Evolutionary conservation across 176 grass and related monocot genomes (phyloP).

Genomic region (Hyparrhenia diplandra): DNA sequence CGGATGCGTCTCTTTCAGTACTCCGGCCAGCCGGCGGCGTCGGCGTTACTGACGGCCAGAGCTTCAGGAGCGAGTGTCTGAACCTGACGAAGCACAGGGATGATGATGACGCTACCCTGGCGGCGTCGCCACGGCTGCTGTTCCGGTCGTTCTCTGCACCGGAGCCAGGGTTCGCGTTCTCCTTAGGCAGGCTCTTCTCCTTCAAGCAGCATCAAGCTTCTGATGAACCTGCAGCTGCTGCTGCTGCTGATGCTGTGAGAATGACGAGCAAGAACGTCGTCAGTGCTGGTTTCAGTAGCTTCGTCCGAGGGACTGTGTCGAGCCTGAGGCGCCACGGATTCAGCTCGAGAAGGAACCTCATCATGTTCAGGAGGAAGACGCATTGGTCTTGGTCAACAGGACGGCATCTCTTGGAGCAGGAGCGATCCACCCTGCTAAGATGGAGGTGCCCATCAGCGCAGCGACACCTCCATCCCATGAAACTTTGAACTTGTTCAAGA

Average conservation of each 20-base stretch:
- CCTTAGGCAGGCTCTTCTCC: too few species aligned
- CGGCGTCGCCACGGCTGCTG: too few species aligned
- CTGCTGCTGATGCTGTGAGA: not conserved
- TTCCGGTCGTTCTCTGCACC: too few species aligned
- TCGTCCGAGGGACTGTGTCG: constrained; percentile 52
- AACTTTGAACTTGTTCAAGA: not conserved
- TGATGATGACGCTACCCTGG: too few species aligned
- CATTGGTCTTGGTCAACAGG: not conserved
- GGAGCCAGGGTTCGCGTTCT: too few species aligned
- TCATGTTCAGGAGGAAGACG: constrained; percentile 23
- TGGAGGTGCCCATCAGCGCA: constrained; percentile 19
- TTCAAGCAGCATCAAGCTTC: constrained; percentile 3
- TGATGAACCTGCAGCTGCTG: constrained; percentile 1
- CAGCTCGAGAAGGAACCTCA: constrained; percentile 33
- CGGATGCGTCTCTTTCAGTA: too few species aligned
- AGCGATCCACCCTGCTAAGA: constrained; percentile 14
- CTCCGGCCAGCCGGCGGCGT: too few species aligned
- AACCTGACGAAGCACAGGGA: too few species aligned
- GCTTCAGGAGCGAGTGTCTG: too few species aligned
- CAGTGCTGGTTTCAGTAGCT: constrained; percentile 18
- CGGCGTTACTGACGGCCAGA: too few species aligned
- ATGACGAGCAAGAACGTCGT: constrained; percentile 17
- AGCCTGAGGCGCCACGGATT: constrained; percentile 51
- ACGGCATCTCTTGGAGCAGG: not conserved
- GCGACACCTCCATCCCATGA: constrained; percentile 10